Evolutionary conservation across 2,329 filamentous ascomycete species (phyloP).

Genomic region (Venturia oleaginea): DNA sequence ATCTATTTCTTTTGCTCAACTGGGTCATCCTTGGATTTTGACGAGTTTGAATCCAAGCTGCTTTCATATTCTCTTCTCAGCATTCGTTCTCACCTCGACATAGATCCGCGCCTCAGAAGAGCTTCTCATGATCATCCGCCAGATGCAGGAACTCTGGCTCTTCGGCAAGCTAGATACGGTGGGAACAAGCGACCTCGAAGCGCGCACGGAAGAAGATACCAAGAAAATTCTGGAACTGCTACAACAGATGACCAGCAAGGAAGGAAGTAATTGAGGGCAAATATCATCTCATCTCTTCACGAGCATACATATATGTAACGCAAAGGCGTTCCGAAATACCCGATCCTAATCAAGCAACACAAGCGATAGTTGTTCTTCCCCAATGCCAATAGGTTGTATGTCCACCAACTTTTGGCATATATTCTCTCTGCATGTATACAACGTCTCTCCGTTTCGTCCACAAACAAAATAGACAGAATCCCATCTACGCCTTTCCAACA

Average conservation of each 20-base stretch:
- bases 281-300: not conserved
- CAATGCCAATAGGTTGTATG: not conserved
- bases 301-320: not conserved
- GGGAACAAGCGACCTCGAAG: constrained; percentile 32
- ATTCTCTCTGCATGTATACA: not conserved
- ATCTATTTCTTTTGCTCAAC: not conserved
- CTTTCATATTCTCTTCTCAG: not conserved
- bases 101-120: constrained; percentile 55
- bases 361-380: not conserved
- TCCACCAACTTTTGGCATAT: no score
- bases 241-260: constrained; percentile 19
- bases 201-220: constrained; percentile 38
- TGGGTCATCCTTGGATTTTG: not conserved
- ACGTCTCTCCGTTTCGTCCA: not conserved
- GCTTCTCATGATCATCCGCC: constrained; percentile 49
- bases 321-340: not conserved
- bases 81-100: not conserved
- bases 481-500: not conserved
- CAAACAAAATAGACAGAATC: not conserved
- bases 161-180: constrained; percentile 56
- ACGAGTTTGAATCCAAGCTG: not conserved
- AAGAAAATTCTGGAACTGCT: constrained; percentile 38
- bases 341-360: not conserved
- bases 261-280: not conserved
- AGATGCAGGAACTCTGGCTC: constrained; percentile 58